phyloP scores from a whole-genome alignment of 2,329 filamentous ascomycete genomes.

The Pyrenophora seminiperda region DNA sequence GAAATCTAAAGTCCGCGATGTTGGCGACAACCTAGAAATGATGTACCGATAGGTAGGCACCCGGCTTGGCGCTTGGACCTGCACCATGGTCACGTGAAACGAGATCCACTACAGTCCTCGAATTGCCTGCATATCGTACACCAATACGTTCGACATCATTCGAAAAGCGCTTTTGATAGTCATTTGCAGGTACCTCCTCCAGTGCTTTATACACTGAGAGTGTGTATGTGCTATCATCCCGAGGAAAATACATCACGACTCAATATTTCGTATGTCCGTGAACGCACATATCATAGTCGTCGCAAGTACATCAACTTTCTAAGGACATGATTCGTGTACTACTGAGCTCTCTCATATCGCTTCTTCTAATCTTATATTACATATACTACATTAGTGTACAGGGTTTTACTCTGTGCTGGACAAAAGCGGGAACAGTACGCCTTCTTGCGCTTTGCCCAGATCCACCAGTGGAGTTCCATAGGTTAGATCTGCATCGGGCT shows the following conservation, averaged over 20 bases:
- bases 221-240: too few relatives aligned
- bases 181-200: too few relatives aligned
- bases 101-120: neutral
- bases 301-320: too few relatives aligned
- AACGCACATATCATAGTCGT: too few relatives aligned
- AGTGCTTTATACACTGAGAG: too few relatives aligned
- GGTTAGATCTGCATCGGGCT: slow-evolving; percentile 65
- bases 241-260: too few relatives aligned
- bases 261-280: too few relatives aligned
- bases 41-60: slow-evolving; percentile 26
- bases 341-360: neutral
- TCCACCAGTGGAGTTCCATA: slow-evolving; percentile 65
- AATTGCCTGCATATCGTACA: too few relatives aligned
- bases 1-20: slow-evolving; percentile 23
- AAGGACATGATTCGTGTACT: too few relatives aligned
- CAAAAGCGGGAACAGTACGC: slow-evolving; percentile 58
- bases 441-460: slow-evolving; percentile 51
- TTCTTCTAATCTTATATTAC: slow-evolving; percentile 1
- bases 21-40: slow-evolving; percentile 15
- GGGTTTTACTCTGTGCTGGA: slow-evolving; percentile 28
- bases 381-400: slow-evolving; percentile 3
- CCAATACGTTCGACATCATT: too few relatives aligned
- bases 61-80: slow-evolving; percentile 20
- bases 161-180: too few relatives aligned
- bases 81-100: neutral